Base-by-base conservation (phyloP, 2,329 filamentous ascomycete genomes). In the Aspergillus candidus region DNA sequence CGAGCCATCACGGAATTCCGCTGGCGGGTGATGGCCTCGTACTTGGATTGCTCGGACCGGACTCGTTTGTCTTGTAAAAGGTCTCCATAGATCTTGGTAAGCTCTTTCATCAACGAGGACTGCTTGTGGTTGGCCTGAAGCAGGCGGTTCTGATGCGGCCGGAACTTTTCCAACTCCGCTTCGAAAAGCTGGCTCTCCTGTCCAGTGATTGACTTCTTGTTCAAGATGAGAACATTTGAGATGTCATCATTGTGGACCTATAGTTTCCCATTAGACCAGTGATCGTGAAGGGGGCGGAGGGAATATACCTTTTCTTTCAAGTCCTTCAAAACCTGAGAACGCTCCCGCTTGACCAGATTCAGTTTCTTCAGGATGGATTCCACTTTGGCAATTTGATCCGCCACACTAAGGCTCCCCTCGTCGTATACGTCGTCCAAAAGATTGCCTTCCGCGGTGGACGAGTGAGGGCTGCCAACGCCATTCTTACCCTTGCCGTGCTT, bases 201-300 rank as follows among this genome's bases (percentile, higher is more conserved):
- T 59, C 88, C 94, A 14, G 88, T 79, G 59, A 97, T 91, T 2
- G 88, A 85, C 69, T 97, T 98, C 65, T 97, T 97, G 75, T 98
- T 98, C 47, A 98, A 73, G 44, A 98, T 98, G 48, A 98, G 75
- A 11, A 97, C 90, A 60, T 95, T 93, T 4, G 90, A 96, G 51
- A 98, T 98, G 59, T 98, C 94, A 60, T 98, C 94, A 53, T 86
- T 88, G 68, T 94, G 91, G 41, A 91, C 84, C 91, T 96, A 27
- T 10, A 22, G 8, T 11, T 11, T 8, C 7, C 10, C 8, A 15
- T 52, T 36, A 49, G 42, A 30, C 17, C 34, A 15, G 10, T 7
- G n/a, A 10, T 12, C 29, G 3, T n/a, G 12, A 17, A 31, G 15
- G 4, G 4, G 6, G 31, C 6, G 17, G 11, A 40, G 41, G 8